A percentile compares a stretch with the other conserved stretches of the same genome.
phyloP scores from a whole-genome alignment of 2,329 filamentous ascomycete species.

The Ophiostoma ips region DNA sequence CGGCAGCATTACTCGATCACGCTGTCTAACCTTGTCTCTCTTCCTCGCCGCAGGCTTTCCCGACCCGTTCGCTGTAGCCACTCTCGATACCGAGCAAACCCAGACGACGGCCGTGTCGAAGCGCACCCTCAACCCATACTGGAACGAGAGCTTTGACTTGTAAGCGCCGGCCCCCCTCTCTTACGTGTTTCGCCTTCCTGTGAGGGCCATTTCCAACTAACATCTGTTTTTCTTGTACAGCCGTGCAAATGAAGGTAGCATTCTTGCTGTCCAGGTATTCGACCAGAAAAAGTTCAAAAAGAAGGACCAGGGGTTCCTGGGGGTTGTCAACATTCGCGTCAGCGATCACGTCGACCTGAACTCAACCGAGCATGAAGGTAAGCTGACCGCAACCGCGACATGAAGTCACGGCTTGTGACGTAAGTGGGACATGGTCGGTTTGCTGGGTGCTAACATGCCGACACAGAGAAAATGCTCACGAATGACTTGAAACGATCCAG shows the following conservation, averaged over 20 bases:
- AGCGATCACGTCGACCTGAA: slow-evolving; percentile 80
- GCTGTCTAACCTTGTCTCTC: not conserved
- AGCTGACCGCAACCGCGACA: too few species aligned
- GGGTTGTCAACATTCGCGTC: slow-evolving; percentile 92
- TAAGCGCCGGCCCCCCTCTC: slow-evolving; percentile 28
- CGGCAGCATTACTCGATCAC: not conserved
- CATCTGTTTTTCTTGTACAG: slow-evolving; percentile 31
- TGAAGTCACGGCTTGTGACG: too few species aligned
- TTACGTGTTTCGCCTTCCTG: not conserved
- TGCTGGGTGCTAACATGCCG: not conserved
- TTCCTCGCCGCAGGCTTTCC: slow-evolving; percentile 75
- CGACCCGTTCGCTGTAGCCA: slow-evolving; percentile 94
- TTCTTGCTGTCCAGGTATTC: slow-evolving; percentile 94
- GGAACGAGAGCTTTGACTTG: slow-evolving; percentile 99
- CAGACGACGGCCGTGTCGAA: slow-evolving; percentile 97
- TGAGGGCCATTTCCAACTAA: not conserved
- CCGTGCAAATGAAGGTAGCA: slow-evolving; percentile 84
- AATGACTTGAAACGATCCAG: slow-evolving; percentile 94
- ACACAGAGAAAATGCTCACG: slow-evolving; percentile 70
- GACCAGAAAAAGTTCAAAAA: slow-evolving; percentile 99
- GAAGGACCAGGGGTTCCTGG: slow-evolving; percentile 98
- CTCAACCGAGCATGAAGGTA: slow-evolving; percentile 82
- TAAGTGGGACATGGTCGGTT: too few species aligned
- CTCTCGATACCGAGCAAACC: slow-evolving; percentile 93
- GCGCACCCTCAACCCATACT: slow-evolving; percentile 97